Base-by-base conservation (phyloP, 2,329 filamentous ascomycete species). In the Cytospora piceae region DNA sequence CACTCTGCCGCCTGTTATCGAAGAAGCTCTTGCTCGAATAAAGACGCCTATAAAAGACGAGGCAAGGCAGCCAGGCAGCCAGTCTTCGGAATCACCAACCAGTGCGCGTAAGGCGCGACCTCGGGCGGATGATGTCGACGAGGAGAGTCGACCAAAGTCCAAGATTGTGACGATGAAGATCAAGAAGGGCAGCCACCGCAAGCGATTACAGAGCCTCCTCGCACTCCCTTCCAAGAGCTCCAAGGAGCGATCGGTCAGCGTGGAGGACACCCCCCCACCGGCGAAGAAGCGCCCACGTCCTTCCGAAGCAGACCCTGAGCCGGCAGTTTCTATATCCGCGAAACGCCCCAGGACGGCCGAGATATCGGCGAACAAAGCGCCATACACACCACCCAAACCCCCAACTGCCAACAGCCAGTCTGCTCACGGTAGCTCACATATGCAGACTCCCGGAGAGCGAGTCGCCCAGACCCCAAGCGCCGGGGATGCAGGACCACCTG, bases 351-450 rank as follows among this genome's bases (percentile, higher is more conserved):
- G 77, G 52, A 74, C 79, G 2, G 75, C 79, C 1, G 83, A 84
- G 7, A 71, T 77, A 74, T 34, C 73, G 72, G 49, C 71, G 74
- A 6, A 69, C 73, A 29, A 74, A 77, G 57, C 76, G 1, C 83
- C 83, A 0, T 80, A 81, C 2, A 87, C 85, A 0, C 85, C 85
- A 0, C 80, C 83, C 12, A 86, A 79, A 61, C 75, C 78, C 1
- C 77, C 81, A 17, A 77, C 79, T 1, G 74, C 82, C 63, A 86
- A 86, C 83, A 83, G 80, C 6, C 81, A 84, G 4, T 83, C 81
- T 39, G 78, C 82, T 59, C 86, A 85, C 0, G 84, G 75, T 72
- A 84, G 82, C 70, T 86, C 84, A 0, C 77, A 82, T 66, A 80
- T 78, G 9, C 77, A 81, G 52, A 86, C 85, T 0, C 84, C 85